Percentiles rank a stretch among this genome's conserved stretches.
These are phyloP conservation scores for Musa schizocarpa DNA, from an alignment of 176 grass and related monocot species.

Conservation along the genomic window DNA sequence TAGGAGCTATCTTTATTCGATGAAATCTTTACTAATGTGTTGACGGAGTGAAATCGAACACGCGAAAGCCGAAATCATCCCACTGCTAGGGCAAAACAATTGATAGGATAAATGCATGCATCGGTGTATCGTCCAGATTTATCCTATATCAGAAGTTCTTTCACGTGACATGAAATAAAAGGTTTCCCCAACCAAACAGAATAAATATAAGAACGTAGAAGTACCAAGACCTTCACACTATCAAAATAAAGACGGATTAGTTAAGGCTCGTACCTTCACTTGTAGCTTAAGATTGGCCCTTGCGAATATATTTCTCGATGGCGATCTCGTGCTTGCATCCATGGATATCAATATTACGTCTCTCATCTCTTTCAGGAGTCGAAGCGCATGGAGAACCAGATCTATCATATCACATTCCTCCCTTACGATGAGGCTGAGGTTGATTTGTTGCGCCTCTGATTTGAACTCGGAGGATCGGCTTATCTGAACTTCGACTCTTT, in stretches of 20 bases:
- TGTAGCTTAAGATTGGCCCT: constrained; percentile 25
- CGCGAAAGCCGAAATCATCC: too few species aligned
- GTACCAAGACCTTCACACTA: constrained; percentile 16
- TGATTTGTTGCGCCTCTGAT: constrained; percentile 17
- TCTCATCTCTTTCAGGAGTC: constrained; percentile 21
- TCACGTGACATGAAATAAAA: too few species aligned
- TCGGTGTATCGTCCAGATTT: too few species aligned
- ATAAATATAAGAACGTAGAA: not conserved
- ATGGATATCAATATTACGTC: constrained; percentile 24
- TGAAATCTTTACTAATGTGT: too few species aligned
- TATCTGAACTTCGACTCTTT: constrained; percentile 23
- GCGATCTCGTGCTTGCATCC: constrained; percentile 9
- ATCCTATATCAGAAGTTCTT: too few species aligned
- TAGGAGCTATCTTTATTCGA: too few species aligned
- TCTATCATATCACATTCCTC: constrained; percentile 37
- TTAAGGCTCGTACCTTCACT: constrained; percentile 14
- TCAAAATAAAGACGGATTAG: constrained; percentile 3
- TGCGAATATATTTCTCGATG: not conserved
- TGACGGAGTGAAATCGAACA: too few species aligned
- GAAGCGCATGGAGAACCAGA: constrained; percentile 19
- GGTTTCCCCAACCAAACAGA: not conserved
- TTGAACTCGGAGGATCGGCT: constrained; percentile 13
- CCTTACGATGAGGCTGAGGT: constrained; percentile 24
- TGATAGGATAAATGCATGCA: too few species aligned
- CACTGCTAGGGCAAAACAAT: too few species aligned